Base-by-base conservation (phyloP, 164 flowering plant genomes). In the Umbellularia californica region DNA sequence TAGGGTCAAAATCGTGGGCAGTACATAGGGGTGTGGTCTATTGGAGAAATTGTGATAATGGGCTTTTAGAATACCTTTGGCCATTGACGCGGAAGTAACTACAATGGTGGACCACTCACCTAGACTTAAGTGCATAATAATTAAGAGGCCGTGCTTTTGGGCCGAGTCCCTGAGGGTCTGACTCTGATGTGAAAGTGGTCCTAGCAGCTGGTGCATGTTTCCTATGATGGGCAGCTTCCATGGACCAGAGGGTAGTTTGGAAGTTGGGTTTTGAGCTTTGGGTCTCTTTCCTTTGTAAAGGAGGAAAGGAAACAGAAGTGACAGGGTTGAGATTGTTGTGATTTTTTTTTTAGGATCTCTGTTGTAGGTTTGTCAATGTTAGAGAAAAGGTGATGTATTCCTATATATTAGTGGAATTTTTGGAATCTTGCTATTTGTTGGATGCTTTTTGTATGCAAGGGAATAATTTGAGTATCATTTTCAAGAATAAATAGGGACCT, bases 31-130 rank as follows among this genome's bases (percentile, higher is more conserved):
- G 11, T 23, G n/a, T 9, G 72, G 69, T 41, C 81, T 72, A 47
- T 63, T 17, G 3, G 78, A 69, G 67, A 79, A 79, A 14, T 11
- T 50, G 20, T 60, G 72, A 47, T 79, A 76, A 62, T 75, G 81
- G 5, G 76, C 69, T 50, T 79, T 72, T 73, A 75, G 25, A 20
- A 75, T 12, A 58, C 75, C 64, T 71, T 75, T 71, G 25, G 78
- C 78, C 22, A 63, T 15, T 23, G 25, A n/a, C 0, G 78, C 27
- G 1, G 78, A 71, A 13, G 73, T 27, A n/a, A 55, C 67, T 15
- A 62, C 28, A 14, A 72, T 20, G 30, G 24, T 28, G n/a, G 74
- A 35, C n/a, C 62, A 15, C 25, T 72, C 47, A 22, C 74, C 74
- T 2, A 72, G 66, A 50, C 24, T 58, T 12, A 72, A 27, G 52